Base-by-base conservation (phyloP, 176 grass and related monocot genomes). In the Neostapfia colusana region DNA sequence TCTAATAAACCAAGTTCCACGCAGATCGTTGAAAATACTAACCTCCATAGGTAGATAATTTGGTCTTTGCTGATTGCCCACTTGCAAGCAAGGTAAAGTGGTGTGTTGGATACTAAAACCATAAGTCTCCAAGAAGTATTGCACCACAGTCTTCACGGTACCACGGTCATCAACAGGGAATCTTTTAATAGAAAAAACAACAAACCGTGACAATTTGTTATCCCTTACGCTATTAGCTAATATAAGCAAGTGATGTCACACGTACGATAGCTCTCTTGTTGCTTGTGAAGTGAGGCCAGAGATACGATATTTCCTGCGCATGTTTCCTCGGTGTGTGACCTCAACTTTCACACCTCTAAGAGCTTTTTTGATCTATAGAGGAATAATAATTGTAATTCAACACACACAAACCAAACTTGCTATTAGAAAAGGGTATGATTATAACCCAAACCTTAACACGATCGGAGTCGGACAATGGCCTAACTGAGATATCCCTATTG, bases 11-110 rank as follows among this genome's bases (percentile, higher is more conserved):
- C 42, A 74, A 63, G 56, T 49, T 62, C 15, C 60, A 68, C 31
- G 10, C 2, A 55, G 20, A 39, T 42, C 7, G 0, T n/a, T 43
- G 21, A 77, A 67, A 13, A 82, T 28, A 43, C 62, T 55, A 73
- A 95, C 92, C 81, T 96, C 93, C 93, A 96, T 96, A 35, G 93
- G 93, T 13, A 92, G 84, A 85, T 96, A 96, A 78, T 96, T 96
- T 34, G 93, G 93, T 73, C 93, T 89, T 78, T 96, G 93, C 48
- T 92, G 89, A 92, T 92, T 96, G 53, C 93, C 93, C 83, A 96
- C 93, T 89, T 96, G 93, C 81, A 96, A 89, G 67, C 93, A 96
- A 75, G 93, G 93, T 56, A 92, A 85, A 81, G 89, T 92, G 21
- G 93, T 96, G 76, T 96, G 93, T 35, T 92, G 84, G 59, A 96